Evolutionary conservation across 2,329 filamentous ascomycete genomes (phyloP), one percentile per base, ranked within the genome.

Genomic region (Colletotrichum acutatum): DNA sequence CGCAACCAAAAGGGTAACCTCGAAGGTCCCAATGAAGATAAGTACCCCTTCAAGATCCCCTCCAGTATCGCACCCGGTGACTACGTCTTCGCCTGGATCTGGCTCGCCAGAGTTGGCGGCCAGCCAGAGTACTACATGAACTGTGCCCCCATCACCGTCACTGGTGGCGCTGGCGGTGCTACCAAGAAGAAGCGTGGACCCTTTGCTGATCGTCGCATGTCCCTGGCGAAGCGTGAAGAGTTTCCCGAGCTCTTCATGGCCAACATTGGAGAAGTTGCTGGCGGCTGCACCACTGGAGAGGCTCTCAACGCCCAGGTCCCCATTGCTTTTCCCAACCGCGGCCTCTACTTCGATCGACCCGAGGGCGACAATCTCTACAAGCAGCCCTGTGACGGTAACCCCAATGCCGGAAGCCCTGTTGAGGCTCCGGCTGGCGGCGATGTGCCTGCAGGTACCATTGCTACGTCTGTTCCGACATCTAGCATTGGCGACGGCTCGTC

Each of bases 101-200:
- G 70, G 70, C 66, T 65, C 24, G 66, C 70, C 14, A 57, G 70
- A 0, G 46, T 72, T 7, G 70, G 66, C 0, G 66, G 66, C 0
- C 66, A 70, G 34, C 70, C 70, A 0, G 66, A 72, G 60, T 72
- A 72, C 14, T 72, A 72, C 56, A 72, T 72, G 70, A 72, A 72
- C 14, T 72, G 70, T 56, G 70, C 70, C 16, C 70, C 70, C 19
- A 69, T 70, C 60, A 72, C 66, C 19, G 54, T 72, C 12, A 46
- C 54, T 24, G 32, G 37, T 46, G 42, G 37, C 42, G 19, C 16
- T 49, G 19, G 19, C 7, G 42, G 19, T 22, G 42, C 42, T 22
- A n/a, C 32, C 6, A 69, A 70, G 28, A 64, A 54, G 59, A 70
- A 57, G 54, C 46, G 54, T 16, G 66, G 19, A 12, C 16, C 26